Conservation (phyloP, 2,329 filamentous ascomycete genomes). For the Bipolaris zeicola region DNA sequence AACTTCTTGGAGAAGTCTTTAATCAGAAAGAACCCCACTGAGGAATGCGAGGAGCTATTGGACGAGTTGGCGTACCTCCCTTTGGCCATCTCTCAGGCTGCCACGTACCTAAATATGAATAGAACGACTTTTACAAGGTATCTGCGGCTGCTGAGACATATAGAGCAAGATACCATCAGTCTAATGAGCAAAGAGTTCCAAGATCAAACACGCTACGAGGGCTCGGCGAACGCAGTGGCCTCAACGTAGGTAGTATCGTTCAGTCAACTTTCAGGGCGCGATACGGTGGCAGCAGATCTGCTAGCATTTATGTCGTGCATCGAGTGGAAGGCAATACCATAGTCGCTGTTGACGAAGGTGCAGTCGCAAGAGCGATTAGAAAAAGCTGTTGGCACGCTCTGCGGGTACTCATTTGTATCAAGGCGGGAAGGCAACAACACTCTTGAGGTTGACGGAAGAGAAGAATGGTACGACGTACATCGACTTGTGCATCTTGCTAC, state of each 20-base stretch:
- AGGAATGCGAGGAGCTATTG: conserved; percentile 10
- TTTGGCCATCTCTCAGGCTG: conserved; percentile 45
- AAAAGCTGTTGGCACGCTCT: conserved; percentile 30
- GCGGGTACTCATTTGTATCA: conserved; percentile 28
- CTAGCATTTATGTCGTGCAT: conserved; percentile 42
- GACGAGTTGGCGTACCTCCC: conserved; percentile 49
- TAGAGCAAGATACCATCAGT: conserved; percentile 40
- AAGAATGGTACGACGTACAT: conserved; percentile 14
- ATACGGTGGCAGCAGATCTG: conserved; percentile 44
- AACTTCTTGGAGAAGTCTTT: conserved; percentile 10
- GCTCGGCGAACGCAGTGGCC: conserved; percentile 47
- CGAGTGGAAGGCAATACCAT: conserved; percentile 24
- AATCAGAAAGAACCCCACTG: conserved; percentile 8
- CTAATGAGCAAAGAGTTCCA: conserved; percentile 50
- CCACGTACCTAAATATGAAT: conserved; percentile 49
- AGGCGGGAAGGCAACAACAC: conserved; percentile 15
- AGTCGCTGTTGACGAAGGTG: conserved; percentile 16
- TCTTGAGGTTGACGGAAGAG: background rate
- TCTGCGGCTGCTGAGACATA: conserved; percentile 39
- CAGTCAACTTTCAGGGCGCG: conserved; percentile 31
- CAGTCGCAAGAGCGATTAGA: conserved; percentile 17
- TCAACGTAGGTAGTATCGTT: conserved; percentile 55
- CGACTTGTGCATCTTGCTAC: conserved; percentile 25
- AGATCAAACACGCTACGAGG: conserved; percentile 46
- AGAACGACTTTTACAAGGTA: conserved; percentile 39